phyloP scores from a whole-genome alignment of 2,329 filamentous ascomycete genomes.

The Hypocrella siamensis region DNA sequence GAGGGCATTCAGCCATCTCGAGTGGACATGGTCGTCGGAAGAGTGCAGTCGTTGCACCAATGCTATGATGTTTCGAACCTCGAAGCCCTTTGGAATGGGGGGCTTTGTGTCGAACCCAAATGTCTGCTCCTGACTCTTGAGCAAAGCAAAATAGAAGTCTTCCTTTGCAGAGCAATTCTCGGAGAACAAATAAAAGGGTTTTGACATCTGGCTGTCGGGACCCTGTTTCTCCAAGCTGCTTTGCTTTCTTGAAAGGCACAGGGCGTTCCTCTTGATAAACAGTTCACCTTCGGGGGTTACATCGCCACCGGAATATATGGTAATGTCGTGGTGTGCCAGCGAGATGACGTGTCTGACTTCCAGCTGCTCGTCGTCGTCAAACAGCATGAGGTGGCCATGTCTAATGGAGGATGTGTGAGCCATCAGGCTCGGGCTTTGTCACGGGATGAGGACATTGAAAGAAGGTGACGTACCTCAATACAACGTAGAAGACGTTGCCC shows the following conservation, averaged over 20 bases:
- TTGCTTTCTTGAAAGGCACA: constrained; percentile 57
- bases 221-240: constrained; percentile 33
- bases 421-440: not conserved
- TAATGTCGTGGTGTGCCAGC: constrained; percentile 71
- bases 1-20: constrained; percentile 84
- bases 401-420: constrained; percentile 23
- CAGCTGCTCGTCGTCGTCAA: constrained; percentile 86
- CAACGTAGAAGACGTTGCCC: constrained; percentile 85
- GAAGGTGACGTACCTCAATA: constrained; percentile 49
- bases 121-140: constrained; percentile 66
- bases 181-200: constrained; percentile 86
- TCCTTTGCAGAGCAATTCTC: constrained; percentile 95
- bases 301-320: constrained; percentile 68
- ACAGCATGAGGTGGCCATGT: constrained; percentile 92
- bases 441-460: not conserved
- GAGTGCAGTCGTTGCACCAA: constrained; percentile 84
- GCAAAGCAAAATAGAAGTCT: constrained; percentile 89
- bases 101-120: constrained; percentile 36
- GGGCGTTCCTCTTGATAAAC: constrained; percentile 87
- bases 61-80: constrained; percentile 73
- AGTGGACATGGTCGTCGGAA: constrained; percentile 79
- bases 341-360: constrained; percentile 95
- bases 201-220: constrained; percentile 44
- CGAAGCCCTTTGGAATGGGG: constrained; percentile 60
- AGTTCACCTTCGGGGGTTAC: constrained; percentile 78